A percentile compares a stretch with the other conserved stretches of the same genome.
phyloP scores from a whole-genome alignment of 2,329 filamentous ascomycete species.

The Sordariomycetes sp. region DNA sequence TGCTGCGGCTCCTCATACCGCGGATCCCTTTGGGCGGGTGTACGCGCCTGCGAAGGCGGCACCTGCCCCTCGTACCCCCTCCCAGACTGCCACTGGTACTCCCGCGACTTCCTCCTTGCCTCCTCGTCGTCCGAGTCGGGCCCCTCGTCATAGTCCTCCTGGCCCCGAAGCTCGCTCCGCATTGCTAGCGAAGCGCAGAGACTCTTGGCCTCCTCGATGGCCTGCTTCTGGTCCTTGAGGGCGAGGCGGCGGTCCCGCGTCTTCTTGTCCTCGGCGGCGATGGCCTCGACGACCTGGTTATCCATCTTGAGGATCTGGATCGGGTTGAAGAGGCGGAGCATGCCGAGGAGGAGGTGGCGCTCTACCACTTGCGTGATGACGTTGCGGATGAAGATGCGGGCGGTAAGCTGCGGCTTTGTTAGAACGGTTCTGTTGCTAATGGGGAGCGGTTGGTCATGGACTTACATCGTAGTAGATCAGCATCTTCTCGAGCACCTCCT shows the following conservation, averaged over 20 bases:
- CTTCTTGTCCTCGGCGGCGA: constrained; percentile 39
- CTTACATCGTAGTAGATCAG: constrained; percentile 34
- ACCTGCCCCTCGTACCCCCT: no score
- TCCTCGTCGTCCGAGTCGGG: constrained; percentile 8
- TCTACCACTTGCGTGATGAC: constrained; percentile 38
- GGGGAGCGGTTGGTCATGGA: background rate
- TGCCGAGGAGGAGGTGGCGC: constrained; percentile 34
- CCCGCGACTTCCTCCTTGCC: background rate
- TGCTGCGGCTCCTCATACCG: background rate
- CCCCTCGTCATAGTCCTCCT: constrained; percentile 14
- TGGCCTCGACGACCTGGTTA: constrained; percentile 29
- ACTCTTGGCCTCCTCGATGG: constrained; percentile 34
- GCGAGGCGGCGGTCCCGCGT: constrained; percentile 32
- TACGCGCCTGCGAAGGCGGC: background rate
- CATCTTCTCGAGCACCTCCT: constrained; percentile 42
- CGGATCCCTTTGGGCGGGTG: background rate
- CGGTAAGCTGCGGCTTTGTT: constrained; percentile 19
- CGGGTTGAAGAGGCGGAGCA: constrained; percentile 37
- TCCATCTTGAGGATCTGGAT: constrained; percentile 35
- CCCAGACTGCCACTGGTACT: background rate
- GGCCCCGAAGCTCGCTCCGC: constrained; percentile 31
- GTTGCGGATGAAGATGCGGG: constrained; percentile 37
- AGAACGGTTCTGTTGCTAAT: no score
- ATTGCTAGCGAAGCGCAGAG: constrained; percentile 36
- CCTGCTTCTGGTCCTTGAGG: constrained; percentile 32